Evolutionary conservation across 2,329 filamentous ascomycete species (phyloP).

Genomic region (Cytospora schulzeri): DNA sequence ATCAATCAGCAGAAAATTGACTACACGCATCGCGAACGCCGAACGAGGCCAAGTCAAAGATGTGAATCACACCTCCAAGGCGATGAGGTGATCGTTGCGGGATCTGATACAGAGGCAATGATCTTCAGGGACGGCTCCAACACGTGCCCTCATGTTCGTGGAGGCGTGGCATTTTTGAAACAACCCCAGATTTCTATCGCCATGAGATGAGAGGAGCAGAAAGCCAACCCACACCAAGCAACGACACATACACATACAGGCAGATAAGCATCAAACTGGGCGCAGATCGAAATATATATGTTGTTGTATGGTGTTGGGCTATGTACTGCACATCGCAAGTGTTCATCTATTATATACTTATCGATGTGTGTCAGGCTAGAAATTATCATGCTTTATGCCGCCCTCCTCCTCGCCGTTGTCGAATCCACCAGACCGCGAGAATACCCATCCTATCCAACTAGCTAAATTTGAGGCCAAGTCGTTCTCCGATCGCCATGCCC

Average conservation of each 20-base stretch:
- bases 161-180: background rate
- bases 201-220: background rate
- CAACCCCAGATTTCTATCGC: background rate
- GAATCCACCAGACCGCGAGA: background rate
- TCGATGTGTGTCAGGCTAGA: constrained; percentile 21
- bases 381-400: constrained; percentile 11
- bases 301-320: background rate
- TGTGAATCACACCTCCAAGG: background rate
- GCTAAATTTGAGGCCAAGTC: background rate
- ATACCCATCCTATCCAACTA: constrained; percentile 14
- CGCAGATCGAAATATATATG: background rate
- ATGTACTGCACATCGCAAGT: constrained; percentile 13
- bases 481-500: constrained; percentile 1
- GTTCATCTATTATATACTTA: constrained; percentile 26
- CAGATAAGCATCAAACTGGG: background rate
- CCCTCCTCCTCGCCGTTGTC: constrained; percentile 3
- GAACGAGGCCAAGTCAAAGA: background rate
- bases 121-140: background rate
- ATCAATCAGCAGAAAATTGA: background rate
- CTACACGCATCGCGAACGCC: background rate
- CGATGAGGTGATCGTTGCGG: background rate
- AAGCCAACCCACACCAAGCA: background rate
- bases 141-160: background rate
- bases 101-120: background rate
- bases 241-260: background rate